phyloP scores from a whole-genome alignment of 2,329 filamentous ascomycete genomes.

The Pseudonectria buxi region DNA sequence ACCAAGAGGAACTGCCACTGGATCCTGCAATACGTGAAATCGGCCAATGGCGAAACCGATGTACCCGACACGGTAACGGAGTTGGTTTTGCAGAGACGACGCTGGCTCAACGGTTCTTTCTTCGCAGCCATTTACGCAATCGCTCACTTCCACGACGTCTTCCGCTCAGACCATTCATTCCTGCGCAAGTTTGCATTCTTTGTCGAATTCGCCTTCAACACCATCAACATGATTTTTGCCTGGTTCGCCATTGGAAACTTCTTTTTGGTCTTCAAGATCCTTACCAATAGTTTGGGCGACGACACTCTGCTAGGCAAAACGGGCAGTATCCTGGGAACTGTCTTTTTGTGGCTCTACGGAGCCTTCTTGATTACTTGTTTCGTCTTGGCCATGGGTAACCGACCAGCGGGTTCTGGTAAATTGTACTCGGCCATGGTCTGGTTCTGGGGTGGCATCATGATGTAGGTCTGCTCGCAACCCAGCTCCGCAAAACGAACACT shows the following conservation, averaged over 20 bases:
- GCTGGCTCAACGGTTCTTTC: conserved; percentile 97
- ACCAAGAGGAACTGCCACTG: conserved; percentile 96
- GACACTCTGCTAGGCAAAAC: conserved; percentile 63
- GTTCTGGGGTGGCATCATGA: conserved; percentile 96
- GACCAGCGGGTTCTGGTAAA: conserved; percentile 86
- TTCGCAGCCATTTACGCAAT: conserved; percentile 95
- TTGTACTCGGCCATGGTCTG: conserved; percentile 97
- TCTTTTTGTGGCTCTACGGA: conserved; percentile 96
- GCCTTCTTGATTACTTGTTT: conserved; percentile 91
- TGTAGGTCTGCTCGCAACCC: conserved; percentile 45
- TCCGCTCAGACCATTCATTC: conserved; percentile 83
- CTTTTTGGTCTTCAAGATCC: conserved; percentile 96
- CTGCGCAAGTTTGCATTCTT: conserved; percentile 84
- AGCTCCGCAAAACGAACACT: conserved; percentile 9
- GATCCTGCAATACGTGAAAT: conserved; percentile 98
- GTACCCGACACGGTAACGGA: conserved; percentile 92
- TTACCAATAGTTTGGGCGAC: conserved; percentile 77
- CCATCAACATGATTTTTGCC: conserved; percentile 93
- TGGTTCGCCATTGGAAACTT: conserved; percentile 99
- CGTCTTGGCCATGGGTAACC: conserved; percentile 87
- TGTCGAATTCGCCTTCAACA: conserved; percentile 90
- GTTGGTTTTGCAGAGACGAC: conserved; percentile 87
- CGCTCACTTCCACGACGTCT: conserved; percentile 93
- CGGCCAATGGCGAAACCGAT: conserved; percentile 91
- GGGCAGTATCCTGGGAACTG: conserved; percentile 74